Base-by-base conservation (phyloP, 208 protist species). In the Leptomonas seymouri region DNA sequence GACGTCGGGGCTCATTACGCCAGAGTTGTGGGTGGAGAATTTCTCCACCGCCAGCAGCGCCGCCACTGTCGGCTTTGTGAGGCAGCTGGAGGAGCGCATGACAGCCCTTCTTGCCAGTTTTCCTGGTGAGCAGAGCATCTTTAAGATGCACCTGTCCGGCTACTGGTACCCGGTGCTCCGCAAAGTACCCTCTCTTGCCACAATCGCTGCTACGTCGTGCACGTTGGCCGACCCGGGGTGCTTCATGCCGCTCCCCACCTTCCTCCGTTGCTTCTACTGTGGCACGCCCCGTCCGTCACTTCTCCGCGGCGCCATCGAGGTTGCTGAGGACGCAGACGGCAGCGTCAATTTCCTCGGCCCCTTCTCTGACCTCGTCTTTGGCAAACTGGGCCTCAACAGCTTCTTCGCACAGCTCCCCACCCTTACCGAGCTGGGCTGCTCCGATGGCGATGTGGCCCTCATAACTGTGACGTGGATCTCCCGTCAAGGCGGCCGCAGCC, bases 261-360 rank as follows among this genome's bases (percentile, higher is more conserved):
- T 91, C 74, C 57, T 84, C 25, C 63, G 50, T 23, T 82, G 74
- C 46, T 91, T 91, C 65, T 78, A 81, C 62, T 84, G 46, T 31
- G 82, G 82, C 36, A 79, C 75, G 9, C 59, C 69, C 31, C 80
- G 74, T 20, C 65, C 86, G 39, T 65, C 69, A 18, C 84, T 86
- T 72, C 61, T 84, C 18, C 42, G 76, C 18, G 55, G 62, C 42
- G 53, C 56, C 30, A 75, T 87, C 49, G 45, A 48, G n/a, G 18
- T 55, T 27, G 71, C 46, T 31, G 77, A 82, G 44, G 72, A 76
- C 59, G 44, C 71, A 1, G 54, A 78, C 57, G 62, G 60, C 44
- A 41, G 45, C 44, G 39, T 81, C 51, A 59, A 71, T 58, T 54
- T 76, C 27, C 45, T 82, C 14, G 80, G 75, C 45, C 56, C 46